A percentile compares a stretch with the other conserved stretches of the same genome.
phyloP scores from a whole-genome alignment of 1,139 yeast genomes.

The Meyerozyma athensensis region DNA sequence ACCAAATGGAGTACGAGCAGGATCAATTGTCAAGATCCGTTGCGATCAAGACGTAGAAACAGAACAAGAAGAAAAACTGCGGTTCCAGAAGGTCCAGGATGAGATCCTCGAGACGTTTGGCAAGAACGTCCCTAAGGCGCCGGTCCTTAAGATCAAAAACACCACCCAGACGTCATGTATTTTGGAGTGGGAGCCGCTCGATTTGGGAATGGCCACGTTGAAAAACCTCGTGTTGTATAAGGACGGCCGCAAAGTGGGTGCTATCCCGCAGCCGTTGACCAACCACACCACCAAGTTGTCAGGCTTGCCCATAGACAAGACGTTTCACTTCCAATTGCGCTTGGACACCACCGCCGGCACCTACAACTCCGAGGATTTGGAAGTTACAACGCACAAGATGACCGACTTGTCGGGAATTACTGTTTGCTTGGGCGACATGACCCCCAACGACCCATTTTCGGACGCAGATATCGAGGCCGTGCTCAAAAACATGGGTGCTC shows the following conservation, averaged over 20 bases:
- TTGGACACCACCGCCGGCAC: slow-evolving; percentile 88
- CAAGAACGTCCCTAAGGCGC: slow-evolving; percentile 63
- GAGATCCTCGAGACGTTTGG: slow-evolving; percentile 75
- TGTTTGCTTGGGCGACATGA: slow-evolving; percentile 81
- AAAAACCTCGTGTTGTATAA: slow-evolving; percentile 75
- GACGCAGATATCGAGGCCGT: slow-evolving; percentile 60
- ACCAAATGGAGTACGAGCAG: slow-evolving; percentile 89
- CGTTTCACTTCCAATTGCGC: slow-evolving; percentile 73
- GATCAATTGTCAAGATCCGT: slow-evolving; percentile 83
- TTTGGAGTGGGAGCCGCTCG: slow-evolving; percentile 86
- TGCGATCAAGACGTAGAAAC: slow-evolving; percentile 77
- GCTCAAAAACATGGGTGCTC: slow-evolving; percentile 73
- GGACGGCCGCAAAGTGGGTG: slow-evolving; percentile 74
- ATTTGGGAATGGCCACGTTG: slow-evolving; percentile 78
- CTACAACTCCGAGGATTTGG: slow-evolving; percentile 62
- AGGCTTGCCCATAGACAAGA: slow-evolving; percentile 84
- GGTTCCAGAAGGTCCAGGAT: slow-evolving; percentile 65
- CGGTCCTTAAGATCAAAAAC: slow-evolving; percentile 67
- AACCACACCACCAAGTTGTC: slow-evolving; percentile 84
- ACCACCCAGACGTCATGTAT: slow-evolving; percentile 94
- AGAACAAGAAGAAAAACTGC: slow-evolving; percentile 55
- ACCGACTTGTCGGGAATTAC: slow-evolving; percentile 93
- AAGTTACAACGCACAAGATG: slow-evolving; percentile 88
- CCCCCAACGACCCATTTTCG: slow-evolving; percentile 54
- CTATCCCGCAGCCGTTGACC: slow-evolving; percentile 78